These are phyloP conservation scores for Penicillium ucsense DNA, from an alignment of 495 filamentous ascomycete genomes.

Conservation along the genomic window DNA sequence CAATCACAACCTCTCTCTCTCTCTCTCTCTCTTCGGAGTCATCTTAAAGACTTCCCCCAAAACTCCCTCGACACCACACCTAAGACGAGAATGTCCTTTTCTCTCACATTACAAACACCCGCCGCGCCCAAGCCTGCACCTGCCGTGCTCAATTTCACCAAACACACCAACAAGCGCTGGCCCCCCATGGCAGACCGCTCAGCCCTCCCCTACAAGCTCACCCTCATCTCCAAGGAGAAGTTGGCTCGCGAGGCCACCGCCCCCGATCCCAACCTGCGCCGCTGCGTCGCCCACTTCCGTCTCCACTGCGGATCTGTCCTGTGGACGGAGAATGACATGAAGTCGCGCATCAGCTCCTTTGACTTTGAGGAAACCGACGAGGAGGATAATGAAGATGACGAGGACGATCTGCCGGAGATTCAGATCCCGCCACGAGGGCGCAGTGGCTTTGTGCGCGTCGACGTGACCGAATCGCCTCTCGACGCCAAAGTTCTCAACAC, in stretches of 20 bases:
- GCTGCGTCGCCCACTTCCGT: slow-evolving; percentile 34
- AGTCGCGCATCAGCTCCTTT: slow-evolving; percentile 33
- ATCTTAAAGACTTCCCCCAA: background rate
- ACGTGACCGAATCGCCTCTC: slow-evolving; percentile 5
- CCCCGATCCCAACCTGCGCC: slow-evolving; percentile 32
- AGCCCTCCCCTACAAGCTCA: slow-evolving; percentile 34
- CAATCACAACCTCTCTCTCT: background rate
- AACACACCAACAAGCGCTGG: slow-evolving; percentile 30
- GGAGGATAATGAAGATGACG: slow-evolving; percentile 29
- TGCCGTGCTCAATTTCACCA: slow-evolving; percentile 17
- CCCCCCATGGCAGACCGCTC: slow-evolving; percentile 35
- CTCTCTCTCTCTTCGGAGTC: too few relatives aligned
- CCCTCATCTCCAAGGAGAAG: slow-evolving; percentile 33
- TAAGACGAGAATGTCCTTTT: slow-evolving; percentile 14
- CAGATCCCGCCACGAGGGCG: slow-evolving; percentile 1
- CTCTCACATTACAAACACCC: slow-evolving; percentile 5
- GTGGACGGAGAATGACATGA: slow-evolving; percentile 35
- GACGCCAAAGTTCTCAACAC: background rate
- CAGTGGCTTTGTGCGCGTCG: slow-evolving; percentile 2
- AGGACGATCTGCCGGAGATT: slow-evolving; percentile 11
- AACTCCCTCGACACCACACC: background rate
- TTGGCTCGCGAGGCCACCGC: slow-evolving; percentile 32
- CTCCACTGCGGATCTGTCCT: slow-evolving; percentile 29
- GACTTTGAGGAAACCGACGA: slow-evolving; percentile 31
- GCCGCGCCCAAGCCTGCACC: slow-evolving; percentile 11